A percentile compares a stretch with the other conserved stretches of the same genome.
Conservation (phyloP, 441 rosid genomes). For the Pelargonium australe region DNA sequence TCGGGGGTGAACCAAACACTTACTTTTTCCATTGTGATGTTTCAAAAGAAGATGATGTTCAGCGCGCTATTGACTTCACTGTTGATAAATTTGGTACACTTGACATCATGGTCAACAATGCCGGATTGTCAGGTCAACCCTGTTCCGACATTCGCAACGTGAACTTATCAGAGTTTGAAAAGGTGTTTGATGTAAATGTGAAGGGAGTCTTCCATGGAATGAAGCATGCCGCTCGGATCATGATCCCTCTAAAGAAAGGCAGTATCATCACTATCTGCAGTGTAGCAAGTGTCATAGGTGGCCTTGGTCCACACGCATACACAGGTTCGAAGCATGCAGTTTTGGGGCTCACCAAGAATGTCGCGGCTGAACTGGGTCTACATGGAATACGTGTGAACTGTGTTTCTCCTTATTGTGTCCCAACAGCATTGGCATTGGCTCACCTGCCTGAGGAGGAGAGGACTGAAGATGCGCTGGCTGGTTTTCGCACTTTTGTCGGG, state of each 20-base stretch:
- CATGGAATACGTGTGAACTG: conserved; percentile 87
- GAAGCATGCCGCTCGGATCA: conserved; percentile 81
- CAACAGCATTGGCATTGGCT: conserved; percentile 57
- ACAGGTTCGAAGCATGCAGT: conserved; percentile 78
- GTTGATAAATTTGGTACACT: conserved; percentile 53
- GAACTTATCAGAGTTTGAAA: conserved; percentile 47
- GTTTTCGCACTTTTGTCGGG: conserved; percentile 44
- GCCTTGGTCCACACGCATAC: conserved; percentile 72
- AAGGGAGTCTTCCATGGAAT: conserved; percentile 78
- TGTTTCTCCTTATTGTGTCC: conserved; percentile 68
- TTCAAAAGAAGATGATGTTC: conserved; percentile 53
- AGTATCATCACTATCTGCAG: conserved; percentile 58
- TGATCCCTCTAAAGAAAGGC: conserved; percentile 66
- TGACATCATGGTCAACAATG: conserved; percentile 81
- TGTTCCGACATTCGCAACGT: conserved; percentile 57
- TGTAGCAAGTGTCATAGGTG: conserved; percentile 49
- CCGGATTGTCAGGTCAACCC: conserved; percentile 59
- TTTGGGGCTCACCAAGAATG: conserved; percentile 60
- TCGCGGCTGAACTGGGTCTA: conserved; percentile 86
- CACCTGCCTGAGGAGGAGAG: conserved; percentile 70
- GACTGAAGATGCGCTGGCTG: conserved; percentile 46
- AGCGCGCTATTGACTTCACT: conserved; percentile 48
- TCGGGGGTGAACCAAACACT: conserved; percentile 30
- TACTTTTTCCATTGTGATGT: conserved; percentile 72
- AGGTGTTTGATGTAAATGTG: conserved; percentile 63